phyloP scores from a whole-genome alignment of 2,329 filamentous ascomycete species.

The Grosmannia penicillata region DNA sequence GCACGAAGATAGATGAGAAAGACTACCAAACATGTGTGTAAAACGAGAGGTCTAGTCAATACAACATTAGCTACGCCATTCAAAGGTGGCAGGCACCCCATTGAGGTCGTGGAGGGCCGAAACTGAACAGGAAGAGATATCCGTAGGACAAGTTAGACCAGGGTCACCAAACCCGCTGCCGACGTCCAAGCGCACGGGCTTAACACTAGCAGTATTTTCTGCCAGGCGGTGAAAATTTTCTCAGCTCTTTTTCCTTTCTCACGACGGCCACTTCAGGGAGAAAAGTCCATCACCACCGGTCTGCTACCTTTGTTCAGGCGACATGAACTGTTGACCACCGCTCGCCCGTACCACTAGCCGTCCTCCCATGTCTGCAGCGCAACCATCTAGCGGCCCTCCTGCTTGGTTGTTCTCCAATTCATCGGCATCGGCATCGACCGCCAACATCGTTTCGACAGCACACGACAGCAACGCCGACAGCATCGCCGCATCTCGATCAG shows the following conservation, averaged over 20 bases:
- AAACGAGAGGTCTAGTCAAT: too few species aligned
- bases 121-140: too few species aligned
- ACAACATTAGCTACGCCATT: too few species aligned
- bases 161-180: too few species aligned
- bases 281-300: not conserved
- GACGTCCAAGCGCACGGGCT: not conserved
- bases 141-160: not conserved
- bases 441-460: not conserved
- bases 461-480: not conserved
- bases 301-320: conserved; percentile 2
- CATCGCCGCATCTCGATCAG: too few species aligned
- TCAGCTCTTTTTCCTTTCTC: not conserved
- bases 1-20: too few species aligned
- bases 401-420: conserved; percentile 11
- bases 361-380: conserved; percentile 1
- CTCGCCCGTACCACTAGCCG: too few species aligned
- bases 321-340: too few species aligned
- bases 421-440: not conserved
- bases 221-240: conserved; percentile 4
- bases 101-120: too few species aligned
- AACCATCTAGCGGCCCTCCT: conserved; percentile 2
- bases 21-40: too few species aligned
- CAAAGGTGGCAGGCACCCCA: too few species aligned
- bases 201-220: not conserved
- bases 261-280: not conserved